Evolutionary conservation across 352 stramenopile species (phyloP), one percentile per base, ranked within the genome.

Genomic region (Peronosclerospora sorghi): DNA sequence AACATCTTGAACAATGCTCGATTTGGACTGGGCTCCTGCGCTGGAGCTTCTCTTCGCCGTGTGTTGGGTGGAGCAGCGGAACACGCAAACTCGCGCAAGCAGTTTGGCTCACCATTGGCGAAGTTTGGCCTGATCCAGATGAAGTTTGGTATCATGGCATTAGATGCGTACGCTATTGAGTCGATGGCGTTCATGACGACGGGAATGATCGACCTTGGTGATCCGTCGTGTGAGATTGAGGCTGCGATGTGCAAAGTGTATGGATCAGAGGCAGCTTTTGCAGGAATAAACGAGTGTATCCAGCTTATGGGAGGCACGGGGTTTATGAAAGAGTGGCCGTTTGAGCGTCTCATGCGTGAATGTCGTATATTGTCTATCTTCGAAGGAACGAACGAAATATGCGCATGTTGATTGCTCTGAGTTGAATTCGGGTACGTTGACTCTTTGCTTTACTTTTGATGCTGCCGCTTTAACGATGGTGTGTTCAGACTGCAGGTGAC

Each of bases 1-100:
- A 89, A 92, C 41, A 94, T 90, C 27, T 60, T 96, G 7, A 94
- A 96, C 72, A 96, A 98, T 73, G 95, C 94, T 24, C 78, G 82
- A 27, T 93, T 93, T 32, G 78, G 78, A 1, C 66, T 93, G 28
- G 81, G 81, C 28, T 77, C 81, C 4, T 83, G 73, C 28, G 70
- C 81, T 30, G 81, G 73, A 14, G 64, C 70, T 5, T 86, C 71
- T 13, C 56, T 93, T 35, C 74, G 75, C 7, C 76, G 77, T 26
- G 62, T 93, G 20, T 68, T 90, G 13, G 56, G 63, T 19, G 67
- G 62, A 38, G 70, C 74, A 5, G 74, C 75, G 1, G 72, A 88
- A 43, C 77, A 90, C 43, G 77, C 77, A 14, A 88, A 85, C 46
- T 54, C 59, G 41, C 76, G 81, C 51, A 86, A 83, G 55, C 81